phyloP scores from a whole-genome alignment of 2,329 filamentous ascomycete genomes.

The Coniochaeta sp. region DNA sequence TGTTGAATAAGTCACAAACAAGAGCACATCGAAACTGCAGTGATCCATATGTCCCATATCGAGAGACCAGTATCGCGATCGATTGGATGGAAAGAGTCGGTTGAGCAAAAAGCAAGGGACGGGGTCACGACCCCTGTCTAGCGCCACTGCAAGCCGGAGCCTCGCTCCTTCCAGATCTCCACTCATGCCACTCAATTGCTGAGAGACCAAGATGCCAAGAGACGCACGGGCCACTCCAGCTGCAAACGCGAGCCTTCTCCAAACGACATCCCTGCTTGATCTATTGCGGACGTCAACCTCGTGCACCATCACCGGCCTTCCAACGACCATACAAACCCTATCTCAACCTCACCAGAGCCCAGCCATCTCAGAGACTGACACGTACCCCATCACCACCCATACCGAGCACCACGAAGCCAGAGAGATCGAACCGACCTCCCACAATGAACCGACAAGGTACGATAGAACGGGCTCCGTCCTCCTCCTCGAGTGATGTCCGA shows the following conservation, averaged over 20 bases:
- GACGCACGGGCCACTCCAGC: not conserved
- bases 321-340: not conserved
- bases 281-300: not conserved
- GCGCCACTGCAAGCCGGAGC: not conserved
- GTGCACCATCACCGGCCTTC: not conserved
- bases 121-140: not conserved
- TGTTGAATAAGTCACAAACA: too few species aligned
- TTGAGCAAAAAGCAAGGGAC: too few species aligned
- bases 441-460: slow-evolving; percentile 58
- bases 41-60: too few species aligned
- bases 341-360: too few species aligned
- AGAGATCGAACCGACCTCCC: not conserved
- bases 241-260: not conserved
- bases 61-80: too few species aligned
- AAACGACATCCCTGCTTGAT: not conserved
- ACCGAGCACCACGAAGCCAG: not conserved
- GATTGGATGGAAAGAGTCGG: too few species aligned
- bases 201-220: not conserved
- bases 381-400: too few species aligned
- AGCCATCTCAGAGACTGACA: too few species aligned
- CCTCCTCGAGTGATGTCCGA: not conserved
- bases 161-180: not conserved
- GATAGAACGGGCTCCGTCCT: slow-evolving; percentile 17
- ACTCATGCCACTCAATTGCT: not conserved
- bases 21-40: too few species aligned